Percentiles rank a stretch among this genome's conserved stretches.
These are phyloP conservation scores for Coelastrella sp. DNA, from an alignment of 139 green algal genomes.

Conservation along the genomic window DNA sequence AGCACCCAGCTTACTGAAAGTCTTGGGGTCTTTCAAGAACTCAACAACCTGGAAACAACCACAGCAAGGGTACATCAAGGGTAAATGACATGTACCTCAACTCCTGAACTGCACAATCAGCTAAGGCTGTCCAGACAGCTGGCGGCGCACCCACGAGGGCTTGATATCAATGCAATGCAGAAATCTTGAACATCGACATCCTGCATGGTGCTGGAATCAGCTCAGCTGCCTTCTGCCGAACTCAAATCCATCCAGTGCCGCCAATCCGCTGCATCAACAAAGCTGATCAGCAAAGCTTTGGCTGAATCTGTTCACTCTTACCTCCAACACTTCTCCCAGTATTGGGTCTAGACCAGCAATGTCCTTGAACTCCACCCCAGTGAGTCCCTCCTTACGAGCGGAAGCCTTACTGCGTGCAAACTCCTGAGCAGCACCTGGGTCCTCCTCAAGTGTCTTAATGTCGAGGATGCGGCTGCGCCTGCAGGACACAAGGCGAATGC, in stretches of 20 bases:
- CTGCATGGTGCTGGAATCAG: too few species aligned
- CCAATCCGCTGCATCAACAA: too few species aligned
- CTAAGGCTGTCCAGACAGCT: too few species aligned
- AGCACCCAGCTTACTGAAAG: constrained; percentile 82
- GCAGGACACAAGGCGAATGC: background rate
- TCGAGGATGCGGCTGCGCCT: constrained; percentile 50
- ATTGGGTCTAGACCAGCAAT: constrained; percentile 93
- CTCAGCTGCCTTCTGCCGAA: too few species aligned
- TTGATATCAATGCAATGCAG: too few species aligned
- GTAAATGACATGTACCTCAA: background rate
- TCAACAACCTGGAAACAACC: constrained; percentile 44
- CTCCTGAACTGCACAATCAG: background rate
- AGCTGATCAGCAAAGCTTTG: background rate
- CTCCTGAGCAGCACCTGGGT: constrained; percentile 85
- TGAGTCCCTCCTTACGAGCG: constrained; percentile 88
- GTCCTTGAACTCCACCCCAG: constrained; percentile 88
- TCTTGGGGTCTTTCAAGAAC: constrained; percentile 92
- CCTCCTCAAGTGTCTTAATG: constrained; percentile 82
- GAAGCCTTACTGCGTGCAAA: constrained; percentile 92
- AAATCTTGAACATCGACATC: too few species aligned
- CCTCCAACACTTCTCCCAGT: constrained; percentile 86
- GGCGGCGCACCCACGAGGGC: too few species aligned
- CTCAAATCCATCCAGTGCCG: too few species aligned
- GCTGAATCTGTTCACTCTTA: constrained; percentile 16
- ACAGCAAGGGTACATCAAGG: background rate